Conservation (phyloP, 208 protist species). For the Plasmodiophora brassicae region DNA sequence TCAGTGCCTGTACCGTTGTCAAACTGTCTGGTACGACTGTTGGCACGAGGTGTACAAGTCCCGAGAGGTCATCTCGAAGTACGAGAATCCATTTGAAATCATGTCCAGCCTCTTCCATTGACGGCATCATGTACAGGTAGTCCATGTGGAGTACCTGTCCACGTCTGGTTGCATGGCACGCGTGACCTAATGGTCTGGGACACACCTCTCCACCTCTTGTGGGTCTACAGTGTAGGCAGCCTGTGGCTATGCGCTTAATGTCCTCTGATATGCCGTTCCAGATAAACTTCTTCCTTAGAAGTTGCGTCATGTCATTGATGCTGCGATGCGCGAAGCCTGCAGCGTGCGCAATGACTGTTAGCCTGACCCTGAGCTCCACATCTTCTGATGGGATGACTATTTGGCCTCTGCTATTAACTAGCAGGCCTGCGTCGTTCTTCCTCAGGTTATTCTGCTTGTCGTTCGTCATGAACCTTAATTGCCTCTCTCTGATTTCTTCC, state of each 20-base stretch:
- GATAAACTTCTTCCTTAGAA: no score
- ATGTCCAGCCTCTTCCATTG: not conserved
- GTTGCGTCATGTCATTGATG: no score
- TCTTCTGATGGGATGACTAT: not conserved
- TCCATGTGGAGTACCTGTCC: not conserved
- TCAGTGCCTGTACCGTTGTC: not conserved
- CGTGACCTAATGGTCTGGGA: not conserved
- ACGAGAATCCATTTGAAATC: no score
- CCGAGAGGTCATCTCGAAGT: not conserved
- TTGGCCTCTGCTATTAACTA: not conserved
- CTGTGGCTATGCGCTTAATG: not conserved
- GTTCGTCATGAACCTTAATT: no score
- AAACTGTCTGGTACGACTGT: not conserved
- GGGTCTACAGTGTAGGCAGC: not conserved
- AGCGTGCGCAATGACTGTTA: not conserved
- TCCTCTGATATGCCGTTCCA: not conserved
- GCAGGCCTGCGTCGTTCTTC: not conserved
- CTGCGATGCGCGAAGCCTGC: not conserved
- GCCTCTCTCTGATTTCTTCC: no score
- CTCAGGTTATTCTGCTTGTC: no score
- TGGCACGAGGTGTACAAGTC: not conserved
- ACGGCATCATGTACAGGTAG: not conserved
- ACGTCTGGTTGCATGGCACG: not conserved
- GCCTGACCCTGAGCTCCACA: not conserved
- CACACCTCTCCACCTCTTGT: not conserved